A percentile compares a stretch with the other conserved stretches of the same genome.
These are phyloP conservation scores for Domatiomyces catenatus DNA, from an alignment of 2,329 filamentous ascomycete genomes.

Conservation along the genomic window DNA sequence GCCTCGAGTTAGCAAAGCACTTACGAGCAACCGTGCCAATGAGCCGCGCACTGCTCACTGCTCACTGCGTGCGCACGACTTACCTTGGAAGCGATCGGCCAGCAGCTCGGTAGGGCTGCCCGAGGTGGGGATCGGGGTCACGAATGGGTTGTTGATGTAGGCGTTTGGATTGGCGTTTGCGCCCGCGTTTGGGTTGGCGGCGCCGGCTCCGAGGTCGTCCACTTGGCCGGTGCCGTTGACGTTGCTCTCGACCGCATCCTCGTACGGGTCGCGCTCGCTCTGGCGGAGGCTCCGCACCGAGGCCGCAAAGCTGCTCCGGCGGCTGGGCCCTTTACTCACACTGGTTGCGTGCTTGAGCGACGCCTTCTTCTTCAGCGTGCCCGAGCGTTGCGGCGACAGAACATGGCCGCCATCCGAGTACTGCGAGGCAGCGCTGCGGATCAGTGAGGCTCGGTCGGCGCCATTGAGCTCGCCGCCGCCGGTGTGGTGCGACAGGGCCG, in stretches of 20 bases:
- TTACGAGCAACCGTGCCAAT: background rate
- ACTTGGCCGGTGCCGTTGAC: no score
- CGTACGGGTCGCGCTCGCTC: slow-evolving; percentile 44
- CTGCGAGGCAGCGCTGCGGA: slow-evolving; percentile 28
- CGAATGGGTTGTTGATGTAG: slow-evolving; percentile 51
- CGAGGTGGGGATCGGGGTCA: slow-evolving; percentile 73
- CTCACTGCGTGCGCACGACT: slow-evolving; percentile 15
- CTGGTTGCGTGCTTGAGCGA: slow-evolving; percentile 62
- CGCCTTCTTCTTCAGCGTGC: slow-evolving; percentile 77
- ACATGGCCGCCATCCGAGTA: slow-evolving; percentile 27
- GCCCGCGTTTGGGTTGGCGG: no score
- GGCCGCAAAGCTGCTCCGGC: slow-evolving; percentile 66
- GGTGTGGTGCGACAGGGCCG: slow-evolving; percentile 23
- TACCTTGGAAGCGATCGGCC: slow-evolving; percentile 77
- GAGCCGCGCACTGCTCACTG: slow-evolving; percentile 1
- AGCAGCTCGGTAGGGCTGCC: slow-evolving; percentile 79
- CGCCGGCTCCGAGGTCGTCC: no score
- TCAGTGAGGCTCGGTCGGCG: slow-evolving; percentile 11
- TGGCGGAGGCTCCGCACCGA: slow-evolving; percentile 69
- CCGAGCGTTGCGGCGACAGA: slow-evolving; percentile 34
- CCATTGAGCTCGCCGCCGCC: slow-evolving; percentile 22
- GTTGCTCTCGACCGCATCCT: slow-evolving; percentile 54
- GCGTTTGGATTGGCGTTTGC: no score
- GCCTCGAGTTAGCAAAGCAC: background rate
- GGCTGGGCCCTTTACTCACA: slow-evolving; percentile 63